Percentiles rank a stretch among this genome's conserved stretches.
phyloP scores from a whole-genome alignment of 331 rosid genomes.

The Dryas integrifolia region DNA sequence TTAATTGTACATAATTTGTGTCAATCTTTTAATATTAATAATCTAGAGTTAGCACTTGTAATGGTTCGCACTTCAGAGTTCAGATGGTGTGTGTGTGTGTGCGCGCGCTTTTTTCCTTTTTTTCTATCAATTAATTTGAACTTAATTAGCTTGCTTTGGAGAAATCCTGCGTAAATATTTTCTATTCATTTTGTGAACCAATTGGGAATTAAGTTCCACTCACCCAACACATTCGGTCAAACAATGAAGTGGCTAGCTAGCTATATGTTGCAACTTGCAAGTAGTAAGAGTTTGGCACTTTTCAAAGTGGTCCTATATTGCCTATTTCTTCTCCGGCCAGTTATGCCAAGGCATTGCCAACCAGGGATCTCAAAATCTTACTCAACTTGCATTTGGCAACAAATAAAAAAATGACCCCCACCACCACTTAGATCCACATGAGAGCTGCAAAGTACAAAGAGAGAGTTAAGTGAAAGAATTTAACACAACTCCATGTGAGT shows the following conservation, averaged over 20 bases:
- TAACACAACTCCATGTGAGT: constrained; percentile 43
- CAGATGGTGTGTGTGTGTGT: too few relatives aligned
- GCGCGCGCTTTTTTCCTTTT: not conserved
- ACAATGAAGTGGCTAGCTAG: not conserved
- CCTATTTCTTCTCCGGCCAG: not conserved
- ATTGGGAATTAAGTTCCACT: constrained; percentile 6
- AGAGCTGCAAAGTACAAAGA: constrained; percentile 4
- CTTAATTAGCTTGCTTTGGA: not conserved
- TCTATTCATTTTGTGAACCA: not conserved
- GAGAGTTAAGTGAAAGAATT: not conserved
- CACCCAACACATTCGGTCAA: constrained; percentile 29
- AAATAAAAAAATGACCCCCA: constrained; percentile 31
- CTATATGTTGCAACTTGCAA: not conserved
- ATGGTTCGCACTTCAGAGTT: not conserved
- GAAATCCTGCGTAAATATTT: not conserved
- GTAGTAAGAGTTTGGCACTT: constrained; percentile 16
- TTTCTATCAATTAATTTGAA: not conserved
- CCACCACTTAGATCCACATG: constrained; percentile 32
- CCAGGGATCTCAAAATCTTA: constrained; percentile 29
- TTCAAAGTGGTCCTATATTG: constrained; percentile 26
- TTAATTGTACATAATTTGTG: not conserved
- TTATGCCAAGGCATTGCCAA: constrained; percentile 19
- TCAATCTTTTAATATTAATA: not conserved
- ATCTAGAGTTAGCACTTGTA: not conserved
- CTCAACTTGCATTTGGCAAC: constrained; percentile 35